Evolutionary conservation across 495 filamentous ascomycete genomes (phyloP).

Genomic region (Eremomyces bilateralis): DNA sequence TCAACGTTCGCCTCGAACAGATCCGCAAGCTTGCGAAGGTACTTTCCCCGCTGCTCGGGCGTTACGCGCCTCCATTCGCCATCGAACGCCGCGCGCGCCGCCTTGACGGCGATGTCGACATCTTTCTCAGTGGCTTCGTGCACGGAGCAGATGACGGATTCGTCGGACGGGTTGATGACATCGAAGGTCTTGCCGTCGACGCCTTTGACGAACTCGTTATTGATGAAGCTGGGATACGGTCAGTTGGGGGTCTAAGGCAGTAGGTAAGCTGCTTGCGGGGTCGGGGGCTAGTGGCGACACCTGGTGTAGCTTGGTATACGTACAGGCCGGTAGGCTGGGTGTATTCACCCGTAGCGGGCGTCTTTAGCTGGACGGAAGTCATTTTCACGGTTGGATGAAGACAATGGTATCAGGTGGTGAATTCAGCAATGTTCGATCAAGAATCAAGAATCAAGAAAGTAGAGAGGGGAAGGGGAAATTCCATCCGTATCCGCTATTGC

Average conservation of each 20-base stretch:
- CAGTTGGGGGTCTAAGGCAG: slow-evolving; percentile 1
- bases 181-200: slow-evolving; percentile 67
- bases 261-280: background rate
- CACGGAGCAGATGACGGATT: slow-evolving; percentile 53
- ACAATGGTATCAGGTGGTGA: slow-evolving; percentile 3
- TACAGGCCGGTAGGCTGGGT: slow-evolving; percentile 79
- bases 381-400: background rate
- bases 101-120: slow-evolving; percentile 64
- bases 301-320: slow-evolving; percentile 19
- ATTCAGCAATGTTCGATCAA: too few species aligned
- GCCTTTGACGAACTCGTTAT: slow-evolving; percentile 83
- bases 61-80: slow-evolving; percentile 51
- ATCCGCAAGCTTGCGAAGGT: slow-evolving; percentile 64
- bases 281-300: background rate
- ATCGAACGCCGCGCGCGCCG: slow-evolving; percentile 77
- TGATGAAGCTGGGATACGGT: slow-evolving; percentile 58
- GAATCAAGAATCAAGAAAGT: background rate
- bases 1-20: slow-evolving; percentile 65
- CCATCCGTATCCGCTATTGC: too few species aligned
- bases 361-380: slow-evolving; percentile 32
- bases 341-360: slow-evolving; percentile 49
- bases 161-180: slow-evolving; percentile 42
- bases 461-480: too few species aligned
- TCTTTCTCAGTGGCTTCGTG: slow-evolving; percentile 82
- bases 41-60: slow-evolving; percentile 52